phyloP scores from a whole-genome alignment of 1,139 yeast genomes.

The Candida gigantensis region DNA sequence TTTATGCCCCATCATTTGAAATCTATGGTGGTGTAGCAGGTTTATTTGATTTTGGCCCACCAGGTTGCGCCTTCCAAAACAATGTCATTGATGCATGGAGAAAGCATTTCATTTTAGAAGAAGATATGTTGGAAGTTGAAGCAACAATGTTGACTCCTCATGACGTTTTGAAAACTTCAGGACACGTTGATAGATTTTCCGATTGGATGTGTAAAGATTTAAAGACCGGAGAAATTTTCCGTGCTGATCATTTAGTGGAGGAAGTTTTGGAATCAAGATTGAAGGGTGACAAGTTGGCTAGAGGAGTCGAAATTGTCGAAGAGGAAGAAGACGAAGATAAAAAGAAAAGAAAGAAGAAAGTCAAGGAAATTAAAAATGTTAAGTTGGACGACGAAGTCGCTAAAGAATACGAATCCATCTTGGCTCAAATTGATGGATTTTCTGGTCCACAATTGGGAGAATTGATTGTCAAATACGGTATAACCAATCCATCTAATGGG shows the following conservation, averaged over 20 bases:
- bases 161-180: slow-evolving; percentile 96
- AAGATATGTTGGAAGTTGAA: slow-evolving; percentile 98
- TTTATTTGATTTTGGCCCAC: slow-evolving; percentile 97
- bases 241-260: slow-evolving; percentile 98
- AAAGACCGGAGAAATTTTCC: slow-evolving; percentile 95
- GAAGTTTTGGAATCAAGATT: slow-evolving; percentile 94
- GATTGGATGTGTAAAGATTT: slow-evolving; percentile 99
- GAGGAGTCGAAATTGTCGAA: slow-evolving; percentile 64
- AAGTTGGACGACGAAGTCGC: slow-evolving; percentile 81
- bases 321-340: slow-evolving; percentile 73
- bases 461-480: slow-evolving; percentile 75
- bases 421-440: slow-evolving; percentile 94
- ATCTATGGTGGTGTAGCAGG: slow-evolving; percentile 99
- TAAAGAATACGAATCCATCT: slow-evolving; percentile 76
- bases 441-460: slow-evolving; percentile 93
- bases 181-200: slow-evolving; percentile 98
- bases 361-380: slow-evolving; percentile 87
- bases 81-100: slow-evolving; percentile 95
- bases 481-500: slow-evolving; percentile 89
- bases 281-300: slow-evolving; percentile 94
- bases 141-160: slow-evolving; percentile 97
- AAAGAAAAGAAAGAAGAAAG: slow-evolving; percentile 93
- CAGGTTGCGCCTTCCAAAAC: slow-evolving; percentile 98
- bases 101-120: slow-evolving; percentile 95
- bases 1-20: slow-evolving; percentile 96